Evolutionary conservation across 2,329 filamentous ascomycete genomes (phyloP).

Genomic region (Colletotrichum euphorbiae): DNA sequence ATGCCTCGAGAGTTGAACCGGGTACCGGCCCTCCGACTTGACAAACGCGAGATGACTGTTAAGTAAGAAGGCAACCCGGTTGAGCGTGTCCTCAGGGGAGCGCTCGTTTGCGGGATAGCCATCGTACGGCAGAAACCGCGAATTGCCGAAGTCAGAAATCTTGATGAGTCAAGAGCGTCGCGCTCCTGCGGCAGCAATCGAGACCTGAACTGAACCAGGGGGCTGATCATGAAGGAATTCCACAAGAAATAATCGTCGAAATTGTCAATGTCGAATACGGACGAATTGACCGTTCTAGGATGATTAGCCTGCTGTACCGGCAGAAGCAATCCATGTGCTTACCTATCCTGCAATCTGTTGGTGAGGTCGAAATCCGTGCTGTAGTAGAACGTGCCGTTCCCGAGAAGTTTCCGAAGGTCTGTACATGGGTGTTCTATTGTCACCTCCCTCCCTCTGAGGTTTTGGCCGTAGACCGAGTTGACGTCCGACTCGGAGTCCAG

Average conservation of each 20-base stretch:
- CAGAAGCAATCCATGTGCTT: slow-evolving; percentile 37
- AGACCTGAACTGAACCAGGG: slow-evolving; percentile 88
- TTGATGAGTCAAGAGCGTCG: slow-evolving; percentile 83
- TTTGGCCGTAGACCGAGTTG: slow-evolving; percentile 61
- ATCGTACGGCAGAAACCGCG: slow-evolving; percentile 91
- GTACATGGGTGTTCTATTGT: slow-evolving; percentile 88
- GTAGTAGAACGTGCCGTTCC: slow-evolving; percentile 97
- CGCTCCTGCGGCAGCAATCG: slow-evolving; percentile 81
- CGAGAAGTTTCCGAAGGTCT: slow-evolving; percentile 89
- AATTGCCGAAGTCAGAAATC: slow-evolving; percentile 92
- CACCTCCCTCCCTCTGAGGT: slow-evolving; percentile 74
- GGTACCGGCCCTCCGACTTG: slow-evolving; percentile 90
- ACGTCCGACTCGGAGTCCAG: slow-evolving; percentile 64
- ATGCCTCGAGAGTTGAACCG: slow-evolving; percentile 98
- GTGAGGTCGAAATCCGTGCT: slow-evolving; percentile 98
- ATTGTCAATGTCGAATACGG: slow-evolving; percentile 89
- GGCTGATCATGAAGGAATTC: slow-evolving; percentile 99
- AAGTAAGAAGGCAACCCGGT: slow-evolving; percentile 84
- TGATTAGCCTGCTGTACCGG: slow-evolving; percentile 39
- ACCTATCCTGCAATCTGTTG: slow-evolving; percentile 90
- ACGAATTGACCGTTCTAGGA: slow-evolving; percentile 75
- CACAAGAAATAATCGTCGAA: slow-evolving; percentile 93
- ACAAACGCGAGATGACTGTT: slow-evolving; percentile 91
- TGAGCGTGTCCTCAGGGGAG: slow-evolving; percentile 73
- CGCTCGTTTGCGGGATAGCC: slow-evolving; percentile 81